Evolutionary conservation across 768 basidiomycete genomes (phyloP).

Genomic region (Naganishia onofrii): DNA sequence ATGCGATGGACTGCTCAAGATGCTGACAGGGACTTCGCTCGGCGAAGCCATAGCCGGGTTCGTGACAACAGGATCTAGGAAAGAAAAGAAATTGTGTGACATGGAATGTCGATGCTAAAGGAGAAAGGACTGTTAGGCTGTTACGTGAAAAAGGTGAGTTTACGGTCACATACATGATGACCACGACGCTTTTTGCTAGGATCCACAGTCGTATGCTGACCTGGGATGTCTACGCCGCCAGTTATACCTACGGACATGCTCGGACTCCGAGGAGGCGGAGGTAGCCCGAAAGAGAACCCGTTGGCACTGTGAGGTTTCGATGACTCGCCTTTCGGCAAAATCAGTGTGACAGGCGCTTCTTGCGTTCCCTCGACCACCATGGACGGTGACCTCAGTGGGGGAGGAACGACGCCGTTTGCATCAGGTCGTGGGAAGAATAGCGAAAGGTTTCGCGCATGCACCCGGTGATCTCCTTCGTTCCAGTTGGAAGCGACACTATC

Average conservation of each 20-base stretch:
- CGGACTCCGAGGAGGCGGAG: slow-evolving; percentile 26
- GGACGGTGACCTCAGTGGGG: slow-evolving; percentile 54
- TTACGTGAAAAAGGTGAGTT: not conserved
- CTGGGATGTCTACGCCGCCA: slow-evolving; percentile 28
- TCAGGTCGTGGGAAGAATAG: slow-evolving; percentile 81
- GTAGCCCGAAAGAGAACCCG: slow-evolving; percentile 20
- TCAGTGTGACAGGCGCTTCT: slow-evolving; percentile 56
- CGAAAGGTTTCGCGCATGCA: slow-evolving; percentile 88
- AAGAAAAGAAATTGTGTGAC: slow-evolving; percentile 93
- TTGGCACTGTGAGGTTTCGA: slow-evolving; percentile 5
- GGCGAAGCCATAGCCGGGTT: slow-evolving; percentile 39
- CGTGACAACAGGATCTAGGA: slow-evolving; percentile 68
- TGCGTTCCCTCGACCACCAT: slow-evolving; percentile 48
- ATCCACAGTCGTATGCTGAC: slow-evolving; percentile 34
- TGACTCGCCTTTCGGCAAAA: slow-evolving; percentile 55
- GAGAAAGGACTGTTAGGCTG: not conserved
- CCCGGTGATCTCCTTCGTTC: slow-evolving; percentile 60
- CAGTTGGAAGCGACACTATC: slow-evolving; percentile 15
- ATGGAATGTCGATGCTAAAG: slow-evolving; percentile 84
- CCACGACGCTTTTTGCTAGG: slow-evolving; percentile 40
- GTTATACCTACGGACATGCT: not conserved
- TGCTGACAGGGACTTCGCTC: not conserved
- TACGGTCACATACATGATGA: slow-evolving; percentile 45
- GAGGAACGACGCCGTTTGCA: slow-evolving; percentile 67
- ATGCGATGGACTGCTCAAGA: slow-evolving; percentile 12